Evolutionary conservation across 495 filamentous ascomycete species (phyloP).

Genomic region (Penicillium flavigenum): DNA sequence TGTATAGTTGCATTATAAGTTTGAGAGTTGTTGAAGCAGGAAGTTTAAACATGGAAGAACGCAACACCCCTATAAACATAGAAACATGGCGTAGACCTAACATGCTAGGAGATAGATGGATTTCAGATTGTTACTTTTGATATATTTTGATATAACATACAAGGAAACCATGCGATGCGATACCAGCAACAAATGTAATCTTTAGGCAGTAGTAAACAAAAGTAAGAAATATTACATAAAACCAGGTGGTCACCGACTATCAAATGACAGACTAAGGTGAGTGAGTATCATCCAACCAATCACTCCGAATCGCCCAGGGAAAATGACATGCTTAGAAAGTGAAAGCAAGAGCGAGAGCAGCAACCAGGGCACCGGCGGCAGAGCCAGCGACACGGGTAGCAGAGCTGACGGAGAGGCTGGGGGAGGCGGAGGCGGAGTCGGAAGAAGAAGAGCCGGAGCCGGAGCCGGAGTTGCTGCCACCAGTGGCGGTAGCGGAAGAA

Average conservation of each 20-base stretch:
- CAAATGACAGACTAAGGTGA: constrained; percentile 10
- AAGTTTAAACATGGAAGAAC: no score
- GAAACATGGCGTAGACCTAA: neutral
- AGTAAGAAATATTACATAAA: constrained; percentile 18
- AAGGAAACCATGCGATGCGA: neutral
- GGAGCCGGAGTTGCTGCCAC: constrained; percentile 18
- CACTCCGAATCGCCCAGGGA: constrained; percentile 19
- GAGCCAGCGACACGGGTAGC: constrained; percentile 36
- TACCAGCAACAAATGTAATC: neutral
- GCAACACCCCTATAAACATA: no score
- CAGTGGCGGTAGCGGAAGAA: constrained; percentile 4
- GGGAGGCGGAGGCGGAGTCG: constrained; percentile 13
- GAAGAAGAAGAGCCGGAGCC: constrained; percentile 11
- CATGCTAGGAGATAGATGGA: neutral
- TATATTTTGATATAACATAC: neutral
- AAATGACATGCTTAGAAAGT: constrained; percentile 31
- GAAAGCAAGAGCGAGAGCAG: constrained; percentile 32
- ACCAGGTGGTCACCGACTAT: constrained; percentile 7
- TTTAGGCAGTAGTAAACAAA: constrained; percentile 12
- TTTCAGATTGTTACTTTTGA: neutral
- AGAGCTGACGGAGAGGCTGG: constrained; percentile 19
- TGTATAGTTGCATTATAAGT: no score
- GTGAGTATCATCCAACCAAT: constrained; percentile 15
- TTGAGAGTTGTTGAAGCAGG: no score
- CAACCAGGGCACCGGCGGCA: constrained; percentile 30